Evolutionary conservation across 176 grass and related monocot species (phyloP).

Genomic region (Elymus sibiricus): DNA sequence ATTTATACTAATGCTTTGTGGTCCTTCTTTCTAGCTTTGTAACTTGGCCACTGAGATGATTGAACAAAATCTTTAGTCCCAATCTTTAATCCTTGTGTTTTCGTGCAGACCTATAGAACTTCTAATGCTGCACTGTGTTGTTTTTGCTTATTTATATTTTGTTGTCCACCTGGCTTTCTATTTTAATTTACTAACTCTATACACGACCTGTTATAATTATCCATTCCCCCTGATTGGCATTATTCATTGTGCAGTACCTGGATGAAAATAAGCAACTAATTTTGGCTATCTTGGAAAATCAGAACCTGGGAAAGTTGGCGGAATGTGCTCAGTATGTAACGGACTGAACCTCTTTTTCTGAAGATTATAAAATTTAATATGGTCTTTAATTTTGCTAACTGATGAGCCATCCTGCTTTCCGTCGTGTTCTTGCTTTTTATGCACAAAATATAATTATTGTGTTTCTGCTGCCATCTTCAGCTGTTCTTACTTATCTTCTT

Average conservation of each 20-base stretch:
- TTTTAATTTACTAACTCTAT: background rate
- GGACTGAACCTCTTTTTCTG: background rate
- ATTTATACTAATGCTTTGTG: background rate
- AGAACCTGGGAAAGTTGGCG: constrained; percentile 83
- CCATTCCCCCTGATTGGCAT: background rate
- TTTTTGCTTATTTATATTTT: background rate
- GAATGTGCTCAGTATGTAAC: constrained; percentile 90
- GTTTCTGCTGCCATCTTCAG: background rate
- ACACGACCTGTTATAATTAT: background rate
- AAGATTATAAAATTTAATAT: constrained; percentile 13
- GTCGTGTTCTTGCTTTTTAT: background rate
- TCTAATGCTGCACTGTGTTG: background rate
- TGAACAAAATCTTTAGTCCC: no score
- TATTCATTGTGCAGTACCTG: constrained; percentile 55
- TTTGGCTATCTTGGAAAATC: constrained; percentile 92
- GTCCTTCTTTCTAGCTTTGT: background rate
- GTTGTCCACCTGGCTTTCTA: background rate
- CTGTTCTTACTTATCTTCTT: background rate
- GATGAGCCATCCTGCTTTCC: background rate
- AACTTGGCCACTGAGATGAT: background rate
- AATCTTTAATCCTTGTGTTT: background rate
- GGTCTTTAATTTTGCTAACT: background rate
- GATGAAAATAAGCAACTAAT: constrained; percentile 95
- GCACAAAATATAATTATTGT: background rate
- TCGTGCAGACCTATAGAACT: background rate